Evolutionary conservation across 176 grass and related monocot genomes (phyloP).

Genomic region (Pharus latifolius): DNA sequence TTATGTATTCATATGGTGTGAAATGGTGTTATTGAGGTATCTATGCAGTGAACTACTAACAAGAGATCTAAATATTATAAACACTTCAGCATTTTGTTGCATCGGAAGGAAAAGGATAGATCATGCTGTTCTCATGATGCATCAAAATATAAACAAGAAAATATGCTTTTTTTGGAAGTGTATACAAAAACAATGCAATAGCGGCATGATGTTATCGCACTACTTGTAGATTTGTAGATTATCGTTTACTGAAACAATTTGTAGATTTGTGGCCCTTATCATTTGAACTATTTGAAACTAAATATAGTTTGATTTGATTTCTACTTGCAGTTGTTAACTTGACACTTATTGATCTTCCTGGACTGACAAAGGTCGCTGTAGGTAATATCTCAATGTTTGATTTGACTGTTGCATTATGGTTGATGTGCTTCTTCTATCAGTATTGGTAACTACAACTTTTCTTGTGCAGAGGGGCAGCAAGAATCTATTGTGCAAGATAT

Average conservation of each 20-base stretch:
- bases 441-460: conserved; percentile 2
- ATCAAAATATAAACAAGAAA: background rate
- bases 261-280: background rate
- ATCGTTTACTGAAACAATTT: too few species aligned
- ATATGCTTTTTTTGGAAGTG: background rate
- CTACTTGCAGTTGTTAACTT: conserved; percentile 90
- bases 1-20: too few species aligned
- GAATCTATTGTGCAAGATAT: conserved; percentile 98
- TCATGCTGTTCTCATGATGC: too few species aligned
- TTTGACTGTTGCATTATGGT: conserved; percentile 11
- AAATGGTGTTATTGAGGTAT: background rate
- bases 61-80: too few species aligned
- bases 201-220: too few species aligned
- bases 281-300: conserved; percentile 9
- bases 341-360: conserved; percentile 98
- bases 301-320: conserved; percentile 27
- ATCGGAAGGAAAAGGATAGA: too few species aligned
- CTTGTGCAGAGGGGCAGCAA: conserved; percentile 71
- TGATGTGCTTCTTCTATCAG: background rate
- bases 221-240: too few species aligned
- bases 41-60: too few species aligned
- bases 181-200: background rate
- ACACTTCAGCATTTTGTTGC: too few species aligned
- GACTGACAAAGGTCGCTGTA: conserved; percentile 94
- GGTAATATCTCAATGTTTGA: conserved; percentile 41